Evolutionary conservation across 1,284 basidiomycete species (phyloP), one percentile per base, ranked within the genome.

Genomic region (Papiliotrema terrestris): DNA sequence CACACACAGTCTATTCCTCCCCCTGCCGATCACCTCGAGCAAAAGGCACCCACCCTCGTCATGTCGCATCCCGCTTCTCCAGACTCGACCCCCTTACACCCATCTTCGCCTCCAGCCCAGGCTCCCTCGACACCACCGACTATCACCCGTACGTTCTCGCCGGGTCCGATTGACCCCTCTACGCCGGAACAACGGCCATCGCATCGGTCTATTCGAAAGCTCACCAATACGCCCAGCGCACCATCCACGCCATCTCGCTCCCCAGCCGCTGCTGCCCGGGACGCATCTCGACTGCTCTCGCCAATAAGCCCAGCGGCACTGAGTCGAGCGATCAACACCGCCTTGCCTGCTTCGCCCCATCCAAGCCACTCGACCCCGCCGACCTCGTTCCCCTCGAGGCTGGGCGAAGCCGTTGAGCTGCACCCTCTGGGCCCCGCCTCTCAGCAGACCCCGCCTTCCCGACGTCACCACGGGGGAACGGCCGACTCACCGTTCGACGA

Each of bases 401-500:
- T 57, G 46, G 45, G 44, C 37, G 57, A 64, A 11, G 32, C 51
- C 3, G 52, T 65, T 35, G 66, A 71, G 50, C 59, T 69, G 15
- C 39, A 45, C 8, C 45, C 49, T 19, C 20, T 58, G 17, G 11
- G 6, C 11, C 29, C 29, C 6, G 6, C 5, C 11, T 32, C 29
- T 5, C 29, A 32, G 29, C 29, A 39, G 8, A 58, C 58, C 3
- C 54, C 57, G 22, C 39, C 64, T 32, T 56, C 50, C 6, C 56
- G 54, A 2, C 48, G 39, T 11, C 19, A 15, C 35, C 36, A 19
- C 15, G 23, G 45, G 13, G 37, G n/a, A n/a, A 20, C 26, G 8
- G n/a, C 43, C 45, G 63, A 69, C 19, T 69, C 67, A 15, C 67
- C 69, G 11, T 71, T 71, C 49, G 55, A 68, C 55, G 69, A 71